These are phyloP conservation scores for Trichomonascaceae sp. DNA, from an alignment of 1,139 yeast genomes.

Conservation along the genomic window DNA sequence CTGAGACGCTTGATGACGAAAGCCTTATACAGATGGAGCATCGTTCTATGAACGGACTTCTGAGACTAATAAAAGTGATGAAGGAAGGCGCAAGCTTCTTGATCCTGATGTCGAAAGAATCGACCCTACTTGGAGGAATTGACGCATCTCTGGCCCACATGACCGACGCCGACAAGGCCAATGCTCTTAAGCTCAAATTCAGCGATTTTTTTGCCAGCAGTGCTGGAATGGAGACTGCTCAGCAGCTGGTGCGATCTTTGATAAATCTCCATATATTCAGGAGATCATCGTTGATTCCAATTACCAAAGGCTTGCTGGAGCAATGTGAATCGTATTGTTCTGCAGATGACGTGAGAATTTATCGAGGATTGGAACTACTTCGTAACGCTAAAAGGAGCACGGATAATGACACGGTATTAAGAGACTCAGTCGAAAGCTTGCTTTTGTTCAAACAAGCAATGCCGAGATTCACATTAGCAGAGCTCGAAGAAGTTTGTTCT, in stretches of 20 bases:
- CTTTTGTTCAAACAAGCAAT: constrained; percentile 74
- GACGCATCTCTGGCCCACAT: constrained; percentile 68
- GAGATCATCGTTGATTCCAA: constrained; percentile 90
- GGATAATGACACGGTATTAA: constrained; percentile 64
- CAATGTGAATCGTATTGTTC: constrained; percentile 96
- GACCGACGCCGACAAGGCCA: constrained; percentile 58
- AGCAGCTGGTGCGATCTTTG: constrained; percentile 81
- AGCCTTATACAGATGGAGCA: constrained; percentile 87
- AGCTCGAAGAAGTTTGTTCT: constrained; percentile 70
- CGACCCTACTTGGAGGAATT: constrained; percentile 44
- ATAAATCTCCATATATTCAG: constrained; percentile 81
- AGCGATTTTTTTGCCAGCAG: constrained; percentile 69
- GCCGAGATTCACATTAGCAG: constrained; percentile 70
- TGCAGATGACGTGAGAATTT: constrained; percentile 85
- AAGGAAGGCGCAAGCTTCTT: constrained; percentile 89
- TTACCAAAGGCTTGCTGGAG: constrained; percentile 82
- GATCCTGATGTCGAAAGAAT: constrained; percentile 66
- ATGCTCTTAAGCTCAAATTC: constrained; percentile 61
- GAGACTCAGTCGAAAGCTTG: constrained; percentile 70
- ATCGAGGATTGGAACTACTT: constrained; percentile 88
- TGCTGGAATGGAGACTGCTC: constrained; percentile 60
- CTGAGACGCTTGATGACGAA: constrained; percentile 34
- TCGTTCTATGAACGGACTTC: constrained; percentile 74
- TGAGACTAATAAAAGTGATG: constrained; percentile 68
- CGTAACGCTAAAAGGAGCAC: constrained; percentile 80